Conservation (phyloP, 164 flowering plant species). For the Vitis labrusca region DNA sequence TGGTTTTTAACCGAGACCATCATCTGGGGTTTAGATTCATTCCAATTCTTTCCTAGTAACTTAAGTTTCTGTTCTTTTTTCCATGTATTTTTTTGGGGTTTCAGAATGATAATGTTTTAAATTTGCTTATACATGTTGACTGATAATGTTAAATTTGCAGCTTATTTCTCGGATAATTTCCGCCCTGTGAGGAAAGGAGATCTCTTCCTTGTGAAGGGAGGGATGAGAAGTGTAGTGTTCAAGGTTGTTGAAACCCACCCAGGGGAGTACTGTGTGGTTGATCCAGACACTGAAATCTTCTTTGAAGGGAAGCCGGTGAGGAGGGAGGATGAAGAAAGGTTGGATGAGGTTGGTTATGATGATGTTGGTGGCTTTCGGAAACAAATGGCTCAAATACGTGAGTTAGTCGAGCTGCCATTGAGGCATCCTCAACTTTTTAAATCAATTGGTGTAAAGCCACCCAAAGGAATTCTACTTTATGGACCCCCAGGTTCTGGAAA, state of each 20-base stretch:
- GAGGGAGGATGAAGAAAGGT: conserved; percentile 40
- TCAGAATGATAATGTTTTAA: not conserved
- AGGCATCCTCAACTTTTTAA: conserved; percentile 44
- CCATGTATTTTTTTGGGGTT: not conserved
- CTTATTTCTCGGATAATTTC: conserved; percentile 40
- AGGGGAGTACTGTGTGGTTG: conserved; percentile 40
- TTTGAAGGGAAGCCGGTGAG: conserved; percentile 43
- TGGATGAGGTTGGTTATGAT: conserved; percentile 41
- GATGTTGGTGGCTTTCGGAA: conserved; percentile 43
- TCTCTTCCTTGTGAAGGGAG: conserved; percentile 39
- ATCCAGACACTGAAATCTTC: conserved; percentile 44
- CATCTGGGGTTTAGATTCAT: too few species aligned
- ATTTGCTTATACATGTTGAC: too few species aligned
- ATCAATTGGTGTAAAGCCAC: conserved; percentile 44
- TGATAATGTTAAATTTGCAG: conserved; percentile 15
- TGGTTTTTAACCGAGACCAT: too few species aligned
- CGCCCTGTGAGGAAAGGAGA: conserved; percentile 46
- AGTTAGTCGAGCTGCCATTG: conserved; percentile 39
- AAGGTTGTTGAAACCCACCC: conserved; percentile 46
- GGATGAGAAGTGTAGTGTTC: conserved; percentile 47
- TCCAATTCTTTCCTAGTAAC: too few species aligned
- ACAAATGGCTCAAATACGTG: conserved; percentile 46
- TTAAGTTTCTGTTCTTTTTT: not conserved
- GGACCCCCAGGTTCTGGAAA: conserved; percentile 49
- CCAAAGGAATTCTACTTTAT: conserved; percentile 40